Conservation (phyloP, 2,329 filamentous ascomycete genomes). For the Seiridium cupressi region DNA sequence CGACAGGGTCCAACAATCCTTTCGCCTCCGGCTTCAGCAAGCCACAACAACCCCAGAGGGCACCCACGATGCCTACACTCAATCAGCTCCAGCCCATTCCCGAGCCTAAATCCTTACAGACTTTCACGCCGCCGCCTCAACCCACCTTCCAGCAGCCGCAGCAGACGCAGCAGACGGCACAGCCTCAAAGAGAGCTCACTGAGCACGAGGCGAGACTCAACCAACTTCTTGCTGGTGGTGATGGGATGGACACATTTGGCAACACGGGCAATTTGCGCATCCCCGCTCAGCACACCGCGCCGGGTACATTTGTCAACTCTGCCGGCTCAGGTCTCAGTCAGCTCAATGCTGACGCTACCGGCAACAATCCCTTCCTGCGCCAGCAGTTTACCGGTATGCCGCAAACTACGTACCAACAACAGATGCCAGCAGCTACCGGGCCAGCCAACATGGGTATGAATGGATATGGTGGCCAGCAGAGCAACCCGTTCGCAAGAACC, state of each 20-base stretch:
- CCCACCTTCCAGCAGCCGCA: constrained; percentile 47
- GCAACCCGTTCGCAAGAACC: constrained; percentile 56
- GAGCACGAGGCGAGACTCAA: constrained; percentile 78
- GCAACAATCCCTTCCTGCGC: constrained; percentile 86
- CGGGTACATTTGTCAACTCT: constrained; percentile 94
- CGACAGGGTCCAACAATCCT: constrained; percentile 96
- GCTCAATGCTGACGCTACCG: constrained; percentile 69
- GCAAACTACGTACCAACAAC: constrained; percentile 47
- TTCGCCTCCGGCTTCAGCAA: constrained; percentile 76
- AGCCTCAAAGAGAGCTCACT: constrained; percentile 54
- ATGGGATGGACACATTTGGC: constrained; percentile 95
- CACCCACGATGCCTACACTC: constrained; percentile 66
- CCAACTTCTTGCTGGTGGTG: constrained; percentile 77
- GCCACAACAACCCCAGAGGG: constrained; percentile 51
- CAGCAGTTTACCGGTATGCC: constrained; percentile 81
- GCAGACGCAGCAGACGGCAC: constrained; percentile 42
- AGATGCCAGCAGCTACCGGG: constrained; percentile 55
- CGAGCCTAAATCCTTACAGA: constrained; percentile 77
- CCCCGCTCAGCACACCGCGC: constrained; percentile 92
- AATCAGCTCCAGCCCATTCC: constrained; percentile 59
- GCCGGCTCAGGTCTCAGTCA: constrained; percentile 77
- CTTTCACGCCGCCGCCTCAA: constrained; percentile 38
- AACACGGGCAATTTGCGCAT: constrained; percentile 97
- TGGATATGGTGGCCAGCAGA: constrained; percentile 39
- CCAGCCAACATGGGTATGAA: constrained; percentile 56